Percentiles rank a stretch among this genome's conserved stretches.
Evolutionary conservation across 352 stramenopile species (phyloP).

Genomic region (Phytophthora boehmeriae): DNA sequence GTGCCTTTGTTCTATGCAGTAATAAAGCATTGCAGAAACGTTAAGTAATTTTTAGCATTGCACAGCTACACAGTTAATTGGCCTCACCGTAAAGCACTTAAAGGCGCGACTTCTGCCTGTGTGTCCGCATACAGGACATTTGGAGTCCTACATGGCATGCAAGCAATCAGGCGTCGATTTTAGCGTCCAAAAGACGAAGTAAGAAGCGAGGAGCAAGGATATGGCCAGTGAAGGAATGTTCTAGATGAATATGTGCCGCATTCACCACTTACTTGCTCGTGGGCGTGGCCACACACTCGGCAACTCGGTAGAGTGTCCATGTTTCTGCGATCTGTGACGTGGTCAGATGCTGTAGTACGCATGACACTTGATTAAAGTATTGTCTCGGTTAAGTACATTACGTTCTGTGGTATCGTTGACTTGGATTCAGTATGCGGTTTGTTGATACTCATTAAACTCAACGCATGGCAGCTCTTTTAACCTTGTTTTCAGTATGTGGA

Average conservation of each 20-base stretch:
- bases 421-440: no score
- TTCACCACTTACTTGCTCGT: slow-evolving; percentile 31
- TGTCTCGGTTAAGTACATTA: no score
- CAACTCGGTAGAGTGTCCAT: slow-evolving; percentile 23
- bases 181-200: background rate
- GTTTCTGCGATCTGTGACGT: background rate
- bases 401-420: no score
- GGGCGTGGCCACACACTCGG: slow-evolving; percentile 32
- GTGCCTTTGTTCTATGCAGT: slow-evolving; percentile 37
- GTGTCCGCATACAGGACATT: slow-evolving; percentile 71
- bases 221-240: background rate
- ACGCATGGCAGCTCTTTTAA: no score
- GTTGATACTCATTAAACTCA: no score
- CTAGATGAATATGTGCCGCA: background rate
- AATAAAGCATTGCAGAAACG: slow-evolving; percentile 1
- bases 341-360: no score
- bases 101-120: slow-evolving; percentile 71
- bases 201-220: no score
- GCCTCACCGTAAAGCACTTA: slow-evolving; percentile 54
- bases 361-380: no score
- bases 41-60: no score
- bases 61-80: background rate
- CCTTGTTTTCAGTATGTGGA: no score
- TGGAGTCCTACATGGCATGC: slow-evolving; percentile 40
- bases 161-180: slow-evolving; percentile 7